phyloP scores from a whole-genome alignment of 2,329 filamentous ascomycete genomes.

The Hortaea werneckii region DNA sequence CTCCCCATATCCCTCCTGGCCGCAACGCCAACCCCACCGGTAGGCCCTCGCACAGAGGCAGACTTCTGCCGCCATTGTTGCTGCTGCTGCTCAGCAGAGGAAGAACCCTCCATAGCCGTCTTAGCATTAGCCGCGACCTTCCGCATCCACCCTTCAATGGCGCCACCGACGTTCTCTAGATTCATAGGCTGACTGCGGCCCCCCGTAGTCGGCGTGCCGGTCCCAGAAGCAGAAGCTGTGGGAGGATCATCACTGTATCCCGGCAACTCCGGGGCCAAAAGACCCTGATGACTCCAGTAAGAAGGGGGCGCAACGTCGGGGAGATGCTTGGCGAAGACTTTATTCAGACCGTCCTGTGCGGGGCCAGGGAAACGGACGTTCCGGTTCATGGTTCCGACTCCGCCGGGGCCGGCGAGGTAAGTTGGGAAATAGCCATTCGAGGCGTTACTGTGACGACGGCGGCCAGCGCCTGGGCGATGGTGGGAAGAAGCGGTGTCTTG shows the following conservation, averaged over 20 bases:
- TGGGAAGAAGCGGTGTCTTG: conserved; percentile 13
- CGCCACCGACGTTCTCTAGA: conserved; percentile 75
- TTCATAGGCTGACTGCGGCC: conserved; percentile 26
- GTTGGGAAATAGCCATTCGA: conserved; percentile 29
- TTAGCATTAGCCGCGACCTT: conserved; percentile 61
- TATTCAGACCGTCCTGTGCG: conserved; percentile 72
- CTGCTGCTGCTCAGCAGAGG: conserved; percentile 2
- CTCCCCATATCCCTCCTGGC: conserved; percentile 27
- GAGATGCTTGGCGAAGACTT: conserved; percentile 72
- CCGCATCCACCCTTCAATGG: conserved; percentile 82
- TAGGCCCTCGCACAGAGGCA: no score
- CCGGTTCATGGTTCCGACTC: conserved; percentile 70
- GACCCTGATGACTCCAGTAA: conserved; percentile 43
- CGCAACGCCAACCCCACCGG: neutral
- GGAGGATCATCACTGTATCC: conserved; percentile 28
- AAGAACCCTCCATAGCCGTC: conserved; percentile 12
- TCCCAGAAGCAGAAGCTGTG: conserved; percentile 16
- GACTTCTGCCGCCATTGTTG: neutral
- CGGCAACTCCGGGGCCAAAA: conserved; percentile 54
- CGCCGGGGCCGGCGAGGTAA: conserved; percentile 72
- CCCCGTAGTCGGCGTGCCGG: conserved; percentile 16
- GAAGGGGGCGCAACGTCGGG: conserved; percentile 56
- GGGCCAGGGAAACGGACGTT: conserved; percentile 67
- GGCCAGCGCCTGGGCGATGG: conserved; percentile 25
- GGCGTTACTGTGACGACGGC: conserved; percentile 28